Evolutionary conservation across 495 filamentous ascomycete genomes (phyloP), one percentile per base, ranked within the genome.

Genomic region (Aspergillus kassunensis): DNA sequence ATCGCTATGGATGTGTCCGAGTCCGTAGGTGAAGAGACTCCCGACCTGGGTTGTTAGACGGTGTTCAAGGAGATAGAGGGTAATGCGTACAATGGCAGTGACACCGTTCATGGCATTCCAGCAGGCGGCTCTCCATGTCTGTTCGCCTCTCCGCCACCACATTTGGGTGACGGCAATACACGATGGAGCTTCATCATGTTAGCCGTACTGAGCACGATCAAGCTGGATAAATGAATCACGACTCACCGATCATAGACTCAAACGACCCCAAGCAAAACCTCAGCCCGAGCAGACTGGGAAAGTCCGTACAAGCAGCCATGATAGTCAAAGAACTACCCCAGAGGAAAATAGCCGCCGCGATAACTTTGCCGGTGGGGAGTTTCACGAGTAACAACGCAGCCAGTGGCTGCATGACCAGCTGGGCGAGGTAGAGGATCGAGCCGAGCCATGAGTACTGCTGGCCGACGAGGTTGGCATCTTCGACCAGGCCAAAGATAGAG

Each of bases 251-350:
- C 51, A 62, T 54, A 1, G 63, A 49, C 56, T 86, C 83, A 56
- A 84, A 85, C 15, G 78, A 65, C 4, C 83, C 83, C 4, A 85
- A 67, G 10, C 81, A 59, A 18, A 79, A 80, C 2, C 83, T 72
- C 16, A 78, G 66, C 3, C 68, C 62, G 1, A 81, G 63, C n/a
- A 86, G 63, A 3, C 72, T 72, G 3, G 60, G 46, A 46, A 84
- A 85, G 54, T 69, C 68, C 19, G 66, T 73, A 51, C 74, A 78
- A 2, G 78, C 77, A 0, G 82, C 51, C 81, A 58, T 81, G 69
- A 61, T 68, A 64, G 42, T 66, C 69, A 82, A 58, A 19, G 73
- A 58, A 1, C 59, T 53, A 1, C 80, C 80, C 81, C 80, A 83
- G 20, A 75, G 63, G 4, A 80, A 61, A 31, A 83, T 78, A 19